A percentile compares a stretch with the other conserved stretches of the same genome.
Evolutionary conservation across 345 rosid genomes (phyloP).

Genomic region (Eucalyptus marginata): DNA sequence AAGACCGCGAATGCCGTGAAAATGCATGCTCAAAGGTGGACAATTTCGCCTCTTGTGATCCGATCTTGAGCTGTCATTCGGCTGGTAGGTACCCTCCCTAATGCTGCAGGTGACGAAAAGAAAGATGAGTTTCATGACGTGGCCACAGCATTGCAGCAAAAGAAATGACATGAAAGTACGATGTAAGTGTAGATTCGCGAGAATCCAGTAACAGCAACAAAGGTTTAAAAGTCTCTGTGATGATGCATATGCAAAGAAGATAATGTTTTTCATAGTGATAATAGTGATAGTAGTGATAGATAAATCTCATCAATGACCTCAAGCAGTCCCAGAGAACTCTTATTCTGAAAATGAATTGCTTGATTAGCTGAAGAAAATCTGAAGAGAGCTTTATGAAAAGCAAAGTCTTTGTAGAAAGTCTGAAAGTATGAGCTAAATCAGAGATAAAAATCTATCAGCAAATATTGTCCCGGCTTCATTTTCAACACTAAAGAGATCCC

Average conservation of each 20-base stretch:
- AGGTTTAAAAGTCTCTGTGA: neutral
- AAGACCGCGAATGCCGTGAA: neutral
- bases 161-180: neutral
- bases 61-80: neutral
- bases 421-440: neutral
- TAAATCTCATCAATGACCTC: neutral
- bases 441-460: neutral
- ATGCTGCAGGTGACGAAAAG: neutral
- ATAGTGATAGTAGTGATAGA: neutral
- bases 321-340: neutral
- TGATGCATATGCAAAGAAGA: neutral
- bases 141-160: neutral
- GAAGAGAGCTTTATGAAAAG: neutral
- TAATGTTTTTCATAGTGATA: neutral
- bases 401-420: neutral
- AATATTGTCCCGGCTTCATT: neutral
- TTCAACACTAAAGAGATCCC: neutral
- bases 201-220: neutral
- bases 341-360: neutral
- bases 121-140: neutral
- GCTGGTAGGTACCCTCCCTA: neutral
- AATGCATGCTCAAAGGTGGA: neutral
- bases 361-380: neutral
- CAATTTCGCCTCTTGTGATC: neutral
- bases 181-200: neutral